These are phyloP conservation scores for Carallia pectinifolia DNA, from an alignment of 345 rosid genomes.

Conservation along the genomic window DNA sequence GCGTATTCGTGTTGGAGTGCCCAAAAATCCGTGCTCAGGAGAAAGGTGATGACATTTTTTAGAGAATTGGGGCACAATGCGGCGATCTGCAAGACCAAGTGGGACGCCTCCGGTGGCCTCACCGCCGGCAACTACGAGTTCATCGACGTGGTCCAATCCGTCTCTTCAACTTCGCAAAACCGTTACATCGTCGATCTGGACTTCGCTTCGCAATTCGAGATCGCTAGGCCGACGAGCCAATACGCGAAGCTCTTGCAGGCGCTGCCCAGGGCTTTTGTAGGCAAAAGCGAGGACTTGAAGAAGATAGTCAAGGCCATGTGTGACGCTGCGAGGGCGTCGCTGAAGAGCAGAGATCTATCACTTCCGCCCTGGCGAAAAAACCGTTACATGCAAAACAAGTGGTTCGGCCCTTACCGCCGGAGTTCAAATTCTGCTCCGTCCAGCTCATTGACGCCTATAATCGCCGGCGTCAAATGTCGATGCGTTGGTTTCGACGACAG, in stretches of 20 bases:
- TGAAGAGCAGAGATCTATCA: conserved; percentile 55
- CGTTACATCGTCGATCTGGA: conserved; percentile 78
- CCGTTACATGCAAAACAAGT: conserved; percentile 84
- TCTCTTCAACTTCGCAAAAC: conserved; percentile 3
- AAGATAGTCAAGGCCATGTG: conserved; percentile 46
- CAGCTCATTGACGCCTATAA: conserved; percentile 18
- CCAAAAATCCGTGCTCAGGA: conserved; percentile 42
- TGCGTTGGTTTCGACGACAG: conserved; percentile 62
- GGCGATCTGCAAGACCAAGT: conserved; percentile 80
- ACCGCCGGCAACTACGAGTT: conserved; percentile 75
- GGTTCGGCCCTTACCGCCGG: conserved; percentile 76
- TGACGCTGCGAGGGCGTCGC: conserved; percentile 63
- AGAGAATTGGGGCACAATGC: conserved; percentile 78
- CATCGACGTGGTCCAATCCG: conserved; percentile 60
- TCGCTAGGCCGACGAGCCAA: conserved; percentile 73
- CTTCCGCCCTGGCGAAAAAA: conserved; percentile 94
- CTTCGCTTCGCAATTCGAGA: conserved; percentile 66
- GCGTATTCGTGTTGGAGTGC: conserved; percentile 31
- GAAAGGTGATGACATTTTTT: conserved; percentile 58
- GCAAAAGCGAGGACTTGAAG: conserved; percentile 60
- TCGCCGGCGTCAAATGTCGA: conserved; percentile 49
- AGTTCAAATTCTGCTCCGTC: conserved; percentile 38
- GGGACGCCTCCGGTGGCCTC: conserved; percentile 60
- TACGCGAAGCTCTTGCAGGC: conserved; percentile 43
- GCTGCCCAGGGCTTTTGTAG: conserved; percentile 65